Evolutionary conservation across 192 early-diverging fungal genomes (phyloP).

Genomic region (Globomyces pollinis-pini): DNA sequence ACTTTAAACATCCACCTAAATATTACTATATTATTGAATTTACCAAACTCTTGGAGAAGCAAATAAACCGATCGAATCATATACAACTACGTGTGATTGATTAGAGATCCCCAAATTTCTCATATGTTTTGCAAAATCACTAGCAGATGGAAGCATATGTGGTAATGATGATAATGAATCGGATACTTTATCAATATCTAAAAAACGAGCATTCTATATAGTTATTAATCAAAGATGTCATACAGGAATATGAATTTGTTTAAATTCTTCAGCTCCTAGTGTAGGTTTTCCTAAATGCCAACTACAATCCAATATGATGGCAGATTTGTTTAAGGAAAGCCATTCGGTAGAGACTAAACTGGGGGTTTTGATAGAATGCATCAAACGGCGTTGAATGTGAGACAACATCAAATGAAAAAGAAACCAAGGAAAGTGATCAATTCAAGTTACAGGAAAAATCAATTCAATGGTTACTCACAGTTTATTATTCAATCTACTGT

Average conservation of each 20-base stretch:
- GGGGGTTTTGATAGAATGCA: too few species aligned
- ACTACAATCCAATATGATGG: constrained; percentile 81
- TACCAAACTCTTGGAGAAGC: constrained; percentile 85
- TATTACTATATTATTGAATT: too few species aligned
- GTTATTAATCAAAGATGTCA: background rate
- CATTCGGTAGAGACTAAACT: constrained; percentile 50
- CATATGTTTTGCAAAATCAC: constrained; percentile 65
- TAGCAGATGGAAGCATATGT: constrained; percentile 81
- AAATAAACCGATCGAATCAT: constrained; percentile 74
- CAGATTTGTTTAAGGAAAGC: constrained; percentile 49
- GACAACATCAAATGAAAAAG: too few species aligned
- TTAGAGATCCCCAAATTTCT: constrained; percentile 70
- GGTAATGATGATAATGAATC: constrained; percentile 66
- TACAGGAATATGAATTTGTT: constrained; percentile 43
- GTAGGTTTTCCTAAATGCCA: constrained; percentile 81
- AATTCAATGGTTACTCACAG: too few species aligned
- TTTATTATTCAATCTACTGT: too few species aligned
- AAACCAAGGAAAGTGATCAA: too few species aligned
- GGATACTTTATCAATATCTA: constrained; percentile 83
- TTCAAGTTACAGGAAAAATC: too few species aligned
- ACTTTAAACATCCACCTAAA: too few species aligned
- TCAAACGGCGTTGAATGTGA: too few species aligned
- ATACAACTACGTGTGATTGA: constrained; percentile 80
- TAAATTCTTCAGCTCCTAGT: constrained; percentile 63
- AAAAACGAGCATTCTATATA: constrained; percentile 64